These are phyloP conservation scores for Septoria petroselini DNA, from an alignment of 2,329 filamentous ascomycete species.

Conservation along the genomic window DNA sequence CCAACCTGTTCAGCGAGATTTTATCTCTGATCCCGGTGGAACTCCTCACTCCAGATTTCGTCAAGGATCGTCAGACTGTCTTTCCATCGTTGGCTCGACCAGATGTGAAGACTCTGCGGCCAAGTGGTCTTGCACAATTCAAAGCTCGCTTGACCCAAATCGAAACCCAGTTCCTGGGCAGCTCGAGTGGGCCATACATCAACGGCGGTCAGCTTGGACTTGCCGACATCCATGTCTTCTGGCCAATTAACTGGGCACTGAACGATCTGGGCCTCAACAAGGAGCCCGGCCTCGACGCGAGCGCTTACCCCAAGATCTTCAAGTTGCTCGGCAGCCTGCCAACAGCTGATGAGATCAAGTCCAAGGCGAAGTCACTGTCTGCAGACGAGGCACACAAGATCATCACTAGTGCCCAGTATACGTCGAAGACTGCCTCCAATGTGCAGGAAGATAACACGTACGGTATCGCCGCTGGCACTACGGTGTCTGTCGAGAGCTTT, in stretches of 20 bases:
- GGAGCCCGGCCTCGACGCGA: constrained; percentile 27
- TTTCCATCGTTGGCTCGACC: constrained; percentile 30
- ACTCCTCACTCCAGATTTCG: constrained; percentile 26
- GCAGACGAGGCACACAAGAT: constrained; percentile 30
- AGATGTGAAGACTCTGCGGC: constrained; percentile 26
- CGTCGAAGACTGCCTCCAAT: constrained; percentile 16
- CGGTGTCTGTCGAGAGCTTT: constrained; percentile 31
- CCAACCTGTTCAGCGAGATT: constrained; percentile 26
- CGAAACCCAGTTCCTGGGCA: constrained; percentile 26
- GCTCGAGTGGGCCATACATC: constrained; percentile 27
- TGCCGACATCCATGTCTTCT: constrained; percentile 33
- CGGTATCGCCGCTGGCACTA: constrained; percentile 24
- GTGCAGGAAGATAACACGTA: constrained; percentile 26
- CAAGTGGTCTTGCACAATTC: constrained; percentile 28
- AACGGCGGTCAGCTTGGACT: constrained; percentile 25
- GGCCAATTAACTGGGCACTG: constrained; percentile 29
- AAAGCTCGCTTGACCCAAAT: constrained; percentile 24
- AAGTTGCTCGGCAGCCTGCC: constrained; percentile 31
- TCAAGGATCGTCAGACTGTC: constrained; percentile 31
- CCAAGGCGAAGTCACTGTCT: constrained; percentile 22
- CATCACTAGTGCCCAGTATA: constrained; percentile 25
- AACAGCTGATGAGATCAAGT: constrained; percentile 9
- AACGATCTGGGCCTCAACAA: constrained; percentile 24
- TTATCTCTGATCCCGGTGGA: constrained; percentile 28
- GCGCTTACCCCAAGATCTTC: constrained; percentile 30